Conservation (phyloP, 176 grass and related monocot genomes). For the Chrysopogon serrulatus region DNA sequence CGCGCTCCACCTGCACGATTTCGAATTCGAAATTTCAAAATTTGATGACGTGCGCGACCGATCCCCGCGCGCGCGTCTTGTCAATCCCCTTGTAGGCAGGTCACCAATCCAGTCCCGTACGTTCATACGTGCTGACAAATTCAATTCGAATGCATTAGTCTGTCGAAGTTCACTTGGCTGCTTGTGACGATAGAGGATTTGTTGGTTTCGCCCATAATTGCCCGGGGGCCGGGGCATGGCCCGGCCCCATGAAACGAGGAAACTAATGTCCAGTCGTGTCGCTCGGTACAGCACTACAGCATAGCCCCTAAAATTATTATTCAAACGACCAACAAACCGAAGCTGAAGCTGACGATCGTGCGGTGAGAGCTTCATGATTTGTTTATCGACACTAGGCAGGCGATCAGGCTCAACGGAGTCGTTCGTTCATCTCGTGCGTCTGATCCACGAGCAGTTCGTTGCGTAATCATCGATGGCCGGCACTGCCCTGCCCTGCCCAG, state of each 20-base stretch:
- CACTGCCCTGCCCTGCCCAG: too few relatives aligned
- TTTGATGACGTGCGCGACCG: neutral
- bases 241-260: neutral
- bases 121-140: neutral
- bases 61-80: neutral
- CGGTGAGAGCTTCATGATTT: neutral
- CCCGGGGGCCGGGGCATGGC: too few relatives aligned
- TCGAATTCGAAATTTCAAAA: neutral
- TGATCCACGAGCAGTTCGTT: neutral
- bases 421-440: neutral
- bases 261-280: neutral
- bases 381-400: neutral
- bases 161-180: too few relatives aligned
- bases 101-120: neutral
- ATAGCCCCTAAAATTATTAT: neutral
- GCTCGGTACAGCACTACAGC: neutral
- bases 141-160: neutral
- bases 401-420: neutral
- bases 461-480: neutral
- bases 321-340: neutral
- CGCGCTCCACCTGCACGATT: neutral
- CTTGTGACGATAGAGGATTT: neutral
- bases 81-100: too few relatives aligned
- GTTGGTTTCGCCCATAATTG: neutral
- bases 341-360: neutral